A percentile compares a stretch with the other conserved stretches of the same genome.
Evolutionary conservation across 768 basidiomycete species (phyloP).

Genomic region (Lentinula guzmanii): DNA sequence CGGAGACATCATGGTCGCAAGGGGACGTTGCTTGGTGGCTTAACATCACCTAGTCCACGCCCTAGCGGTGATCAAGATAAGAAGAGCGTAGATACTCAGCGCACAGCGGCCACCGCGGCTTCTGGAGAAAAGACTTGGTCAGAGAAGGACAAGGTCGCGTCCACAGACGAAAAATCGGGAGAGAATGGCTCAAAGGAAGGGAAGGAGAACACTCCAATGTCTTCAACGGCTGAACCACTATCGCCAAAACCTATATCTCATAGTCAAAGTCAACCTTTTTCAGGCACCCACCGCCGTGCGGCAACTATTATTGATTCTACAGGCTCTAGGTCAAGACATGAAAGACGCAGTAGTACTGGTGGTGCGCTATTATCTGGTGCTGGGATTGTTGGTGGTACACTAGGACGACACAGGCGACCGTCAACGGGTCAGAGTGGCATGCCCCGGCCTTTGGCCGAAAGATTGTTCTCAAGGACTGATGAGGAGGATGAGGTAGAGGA

Average conservation of each 20-base stretch:
- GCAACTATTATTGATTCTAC: conserved; percentile 74
- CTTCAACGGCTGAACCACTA: conserved; percentile 12
- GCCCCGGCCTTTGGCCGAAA: conserved; percentile 31
- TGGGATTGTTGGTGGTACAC: conserved; percentile 41
- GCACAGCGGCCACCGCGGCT: conserved; percentile 8
- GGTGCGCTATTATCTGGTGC: conserved; percentile 40
- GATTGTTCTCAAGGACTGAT: conserved; percentile 44
- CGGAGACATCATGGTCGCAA: conserved; percentile 33
- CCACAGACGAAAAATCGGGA: conserved; percentile 14
- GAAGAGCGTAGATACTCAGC: background rate
- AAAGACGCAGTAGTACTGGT: conserved; percentile 73
- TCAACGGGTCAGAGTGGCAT: conserved; percentile 56
- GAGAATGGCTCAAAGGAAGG: conserved; percentile 14
- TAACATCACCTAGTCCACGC: background rate
- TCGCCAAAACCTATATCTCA: conserved; percentile 22
- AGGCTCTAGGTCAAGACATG: conserved; percentile 51
- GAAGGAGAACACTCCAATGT: conserved; percentile 20
- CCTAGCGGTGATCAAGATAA: background rate
- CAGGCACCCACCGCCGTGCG: conserved; percentile 61
- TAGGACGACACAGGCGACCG: conserved; percentile 64
- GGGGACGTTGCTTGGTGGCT: conserved; percentile 36
- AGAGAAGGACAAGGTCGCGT: conserved; percentile 21
- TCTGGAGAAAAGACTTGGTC: conserved; percentile 21
- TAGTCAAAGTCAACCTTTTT: conserved; percentile 31
- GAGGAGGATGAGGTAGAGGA: conserved; percentile 39